phyloP scores from a whole-genome alignment of 2,329 filamentous ascomycete species.

The Aureobasidium sp. region DNA sequence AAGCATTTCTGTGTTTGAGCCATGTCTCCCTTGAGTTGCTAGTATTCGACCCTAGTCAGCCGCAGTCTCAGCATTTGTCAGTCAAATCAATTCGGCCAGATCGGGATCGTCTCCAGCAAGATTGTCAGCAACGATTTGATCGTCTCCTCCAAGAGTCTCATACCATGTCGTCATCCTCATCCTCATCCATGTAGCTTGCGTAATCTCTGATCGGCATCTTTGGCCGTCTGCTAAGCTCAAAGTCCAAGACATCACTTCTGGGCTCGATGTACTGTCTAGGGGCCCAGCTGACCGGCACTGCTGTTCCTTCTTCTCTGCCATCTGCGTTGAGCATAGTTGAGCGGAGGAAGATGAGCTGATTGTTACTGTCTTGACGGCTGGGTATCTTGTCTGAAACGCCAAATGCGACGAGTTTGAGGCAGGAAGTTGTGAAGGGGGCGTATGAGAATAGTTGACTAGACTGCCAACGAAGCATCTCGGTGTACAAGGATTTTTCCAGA shows the following conservation, averaged over 20 bases:
- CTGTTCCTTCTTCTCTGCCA: constrained; percentile 34
- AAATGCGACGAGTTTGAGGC: constrained; percentile 41
- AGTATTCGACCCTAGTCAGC: neutral
- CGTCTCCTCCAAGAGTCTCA: neutral
- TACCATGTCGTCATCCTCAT: constrained; percentile 10
- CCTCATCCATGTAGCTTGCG: constrained; percentile 4
- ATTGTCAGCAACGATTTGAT: neutral
- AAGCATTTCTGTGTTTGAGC: neutral
- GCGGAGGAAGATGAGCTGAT: constrained; percentile 42
- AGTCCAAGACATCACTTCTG: constrained; percentile 41
- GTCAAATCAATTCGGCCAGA: neutral
- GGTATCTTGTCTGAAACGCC: constrained; percentile 42
- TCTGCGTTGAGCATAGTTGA: constrained; percentile 37
- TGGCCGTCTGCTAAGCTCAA: constrained; percentile 32
- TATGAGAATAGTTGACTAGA: neutral
- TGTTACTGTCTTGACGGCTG: constrained; percentile 40
- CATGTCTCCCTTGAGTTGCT: neutral
- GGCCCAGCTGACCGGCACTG: constrained; percentile 41
- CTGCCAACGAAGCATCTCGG: neutral
- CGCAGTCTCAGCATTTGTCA: neutral
- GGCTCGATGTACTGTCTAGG: constrained; percentile 40
- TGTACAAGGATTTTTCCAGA: constrained; percentile 20
- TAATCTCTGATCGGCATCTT: constrained; percentile 34
- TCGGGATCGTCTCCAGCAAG: neutral
- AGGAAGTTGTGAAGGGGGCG: constrained; percentile 14